Base-by-base conservation (phyloP, 352 stramenopile species). In the Phytophthora melonis region DNA sequence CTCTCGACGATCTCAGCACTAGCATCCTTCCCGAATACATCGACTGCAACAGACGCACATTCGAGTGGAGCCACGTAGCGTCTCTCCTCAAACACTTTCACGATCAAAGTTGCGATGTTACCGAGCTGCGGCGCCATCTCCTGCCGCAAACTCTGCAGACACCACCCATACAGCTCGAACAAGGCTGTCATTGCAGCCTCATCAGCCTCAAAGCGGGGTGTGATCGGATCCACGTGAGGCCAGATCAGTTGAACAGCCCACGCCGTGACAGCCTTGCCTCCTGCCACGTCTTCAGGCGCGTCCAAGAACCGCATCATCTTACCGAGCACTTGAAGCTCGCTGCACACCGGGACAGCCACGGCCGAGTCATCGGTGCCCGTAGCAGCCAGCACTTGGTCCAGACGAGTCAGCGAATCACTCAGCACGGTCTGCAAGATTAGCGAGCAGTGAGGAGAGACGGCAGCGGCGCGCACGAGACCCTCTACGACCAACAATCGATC, bases 121-220 rank as follows among this genome's bases (percentile, higher is more conserved):
- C 72, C 72, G 19, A 93, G 77, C 21, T 90, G 77, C 3, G 72
- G 72, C 10, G 73, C 76, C 80, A 93, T 89, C 11, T 90, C 82
- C 13, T 85, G 75, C 9, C 81, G 78, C 5, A 92, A 57, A 72
- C 81, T 93, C 59, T 90, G 87, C 47, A 93, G 59, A 75, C 84
- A 92, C 84, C 87, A 93, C 32, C 83, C 81, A 65, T 90, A 91
- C 14, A 93, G 71, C 63, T 91, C 75, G 50, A 92, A 92, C 0
- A 93, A 72, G 60, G 84, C 80, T 14, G 78, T 80, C 80, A 90
- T 90, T 13, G 75, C 78, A 19, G 36, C 66, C 50, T 91, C 84
- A 60, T 82, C 68, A 18, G 30, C 43, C 54, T 83, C 81, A 23
- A 92, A 72, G 14, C 69, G 80, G 47, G 71, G 61, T 19, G 78